These are phyloP conservation scores for Athelia sp. DNA, from an alignment of 1,284 basidiomycete species.

Conservation along the genomic window DNA sequence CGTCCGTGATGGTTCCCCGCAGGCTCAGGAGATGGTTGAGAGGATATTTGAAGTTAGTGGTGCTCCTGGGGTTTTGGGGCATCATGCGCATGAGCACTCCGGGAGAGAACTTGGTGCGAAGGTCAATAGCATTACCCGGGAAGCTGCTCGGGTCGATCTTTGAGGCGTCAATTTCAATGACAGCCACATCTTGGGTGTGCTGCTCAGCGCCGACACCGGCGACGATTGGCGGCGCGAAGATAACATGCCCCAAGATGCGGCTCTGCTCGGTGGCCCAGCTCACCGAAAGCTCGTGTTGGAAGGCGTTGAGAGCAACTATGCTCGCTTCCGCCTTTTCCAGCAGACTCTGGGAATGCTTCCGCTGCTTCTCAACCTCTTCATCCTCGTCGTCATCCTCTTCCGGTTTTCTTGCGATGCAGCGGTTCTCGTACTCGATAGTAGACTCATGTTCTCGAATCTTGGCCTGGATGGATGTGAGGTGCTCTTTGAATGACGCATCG, in stretches of 20 bases:
- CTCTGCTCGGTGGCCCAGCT: conserved; percentile 5
- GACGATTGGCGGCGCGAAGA: conserved; percentile 16
- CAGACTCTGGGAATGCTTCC: conserved; percentile 3
- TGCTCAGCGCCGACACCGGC: conserved; percentile 4
- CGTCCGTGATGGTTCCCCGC: conserved; percentile 14
- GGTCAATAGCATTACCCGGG: background rate
- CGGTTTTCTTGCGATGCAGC: too few species aligned
- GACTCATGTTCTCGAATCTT: conserved; percentile 5
- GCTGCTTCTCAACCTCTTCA: conserved; percentile 2
- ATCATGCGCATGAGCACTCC: background rate
- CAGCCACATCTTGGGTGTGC: conserved; percentile 22
- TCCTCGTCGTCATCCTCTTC: conserved; percentile 12
- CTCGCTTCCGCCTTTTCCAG: conserved; percentile 13
- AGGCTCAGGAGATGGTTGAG: conserved; percentile 20
- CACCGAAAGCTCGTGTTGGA: conserved; percentile 9
- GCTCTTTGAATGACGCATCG: background rate
- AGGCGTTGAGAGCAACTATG: conserved; percentile 4
- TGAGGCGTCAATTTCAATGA: conserved; percentile 20
- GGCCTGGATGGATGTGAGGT: background rate
- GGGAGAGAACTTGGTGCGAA: background rate
- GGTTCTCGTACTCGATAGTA: conserved; percentile 8
- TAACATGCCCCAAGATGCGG: conserved; percentile 21
- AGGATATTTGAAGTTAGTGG: conserved; percentile 18
- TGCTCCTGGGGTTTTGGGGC: conserved; percentile 1
- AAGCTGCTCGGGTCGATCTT: conserved; percentile 18